Conservation (phyloP, 2,329 filamentous ascomycete genomes). For the Fusarium sp. region DNA sequence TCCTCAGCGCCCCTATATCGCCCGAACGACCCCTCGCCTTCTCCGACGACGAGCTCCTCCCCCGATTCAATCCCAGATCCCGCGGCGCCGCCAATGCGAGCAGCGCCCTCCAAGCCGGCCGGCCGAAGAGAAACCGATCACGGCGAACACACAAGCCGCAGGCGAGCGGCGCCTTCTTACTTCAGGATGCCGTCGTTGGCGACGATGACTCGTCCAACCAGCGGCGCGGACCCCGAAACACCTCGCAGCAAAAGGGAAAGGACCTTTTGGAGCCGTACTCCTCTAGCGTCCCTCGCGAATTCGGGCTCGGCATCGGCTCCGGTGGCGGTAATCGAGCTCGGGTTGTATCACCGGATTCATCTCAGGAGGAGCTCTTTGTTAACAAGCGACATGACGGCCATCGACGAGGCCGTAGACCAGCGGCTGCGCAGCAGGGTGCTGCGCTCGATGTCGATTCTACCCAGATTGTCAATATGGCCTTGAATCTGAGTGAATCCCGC, state of each 20-base stretch:
- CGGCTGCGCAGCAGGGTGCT: constrained; percentile 31
- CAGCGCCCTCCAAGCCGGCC: constrained; percentile 35
- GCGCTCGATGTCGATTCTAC: constrained; percentile 79
- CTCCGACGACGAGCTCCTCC: constrained; percentile 45
- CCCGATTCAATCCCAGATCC: constrained; percentile 36
- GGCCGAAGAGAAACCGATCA: constrained; percentile 40
- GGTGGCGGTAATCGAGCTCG: constrained; percentile 32
- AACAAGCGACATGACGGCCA: constrained; percentile 35
- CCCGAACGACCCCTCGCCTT: constrained; percentile 44
- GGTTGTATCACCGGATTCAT: constrained; percentile 44
- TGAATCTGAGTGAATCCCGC: constrained; percentile 87
- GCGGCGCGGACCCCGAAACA: constrained; percentile 42
- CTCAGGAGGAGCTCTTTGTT: constrained; percentile 41
- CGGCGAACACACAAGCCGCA: constrained; percentile 56
- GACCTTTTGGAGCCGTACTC: constrained; percentile 31
- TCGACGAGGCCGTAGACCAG: constrained; percentile 30
- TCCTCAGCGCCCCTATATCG: constrained; percentile 37
- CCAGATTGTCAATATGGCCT: constrained; percentile 92
- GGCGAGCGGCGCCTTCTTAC: constrained; percentile 63
- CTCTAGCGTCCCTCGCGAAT: constrained; percentile 24
- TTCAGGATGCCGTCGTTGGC: constrained; percentile 57
- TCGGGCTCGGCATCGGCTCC: constrained; percentile 37
- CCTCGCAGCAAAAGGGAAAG: constrained; percentile 36
- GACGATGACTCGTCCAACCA: constrained; percentile 49
- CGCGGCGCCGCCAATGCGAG: constrained; percentile 27